Percentiles rank a stretch among this genome's conserved stretches.
Evolutionary conservation across 805 yeast genomes (phyloP).

Genomic region (Yamadazyma philogaea): DNA sequence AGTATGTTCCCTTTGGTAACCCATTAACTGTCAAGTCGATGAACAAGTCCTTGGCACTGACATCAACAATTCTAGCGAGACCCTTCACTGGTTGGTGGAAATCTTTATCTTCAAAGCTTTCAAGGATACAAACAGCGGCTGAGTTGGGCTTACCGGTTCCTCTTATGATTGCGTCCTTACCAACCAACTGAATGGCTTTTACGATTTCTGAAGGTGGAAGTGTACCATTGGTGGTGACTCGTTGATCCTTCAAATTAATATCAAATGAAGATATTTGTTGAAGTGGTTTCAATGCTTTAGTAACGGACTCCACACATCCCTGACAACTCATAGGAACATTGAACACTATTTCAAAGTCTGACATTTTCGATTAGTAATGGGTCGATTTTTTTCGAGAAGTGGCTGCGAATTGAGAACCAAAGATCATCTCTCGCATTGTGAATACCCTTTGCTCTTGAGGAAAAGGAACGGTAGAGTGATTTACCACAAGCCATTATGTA

Average conservation of each 20-base stretch:
- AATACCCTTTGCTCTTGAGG: too few relatives aligned
- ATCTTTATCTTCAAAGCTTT: constrained; percentile 56
- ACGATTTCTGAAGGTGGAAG: constrained; percentile 77
- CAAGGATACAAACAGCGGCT: constrained; percentile 90
- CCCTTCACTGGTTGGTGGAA: constrained; percentile 69
- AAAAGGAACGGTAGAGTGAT: too few relatives aligned
- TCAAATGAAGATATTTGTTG: constrained; percentile 50
- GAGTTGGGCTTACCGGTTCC: constrained; percentile 86
- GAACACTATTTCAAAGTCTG: constrained; percentile 60
- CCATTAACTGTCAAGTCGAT: constrained; percentile 82
- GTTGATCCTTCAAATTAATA: constrained; percentile 56
- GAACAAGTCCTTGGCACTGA: constrained; percentile 49
- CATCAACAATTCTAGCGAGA: constrained; percentile 77
- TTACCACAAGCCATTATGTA: too few relatives aligned
- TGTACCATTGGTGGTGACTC: constrained; percentile 65
- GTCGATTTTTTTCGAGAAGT: neutral
- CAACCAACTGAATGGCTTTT: constrained; percentile 63
- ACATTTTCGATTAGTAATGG: constrained; percentile 8
- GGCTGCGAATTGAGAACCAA: constrained; percentile 2
- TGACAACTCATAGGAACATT: constrained; percentile 85
- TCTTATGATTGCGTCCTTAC: constrained; percentile 86
- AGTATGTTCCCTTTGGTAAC: constrained; percentile 59
- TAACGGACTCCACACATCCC: constrained; percentile 62
- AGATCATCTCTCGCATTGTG: too few relatives aligned
- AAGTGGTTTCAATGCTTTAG: constrained; percentile 48